A percentile compares a stretch with the other conserved stretches of the same genome.
Conservation (phyloP, 2,329 filamentous ascomycete species). For the Colletotrichum camelliae region DNA sequence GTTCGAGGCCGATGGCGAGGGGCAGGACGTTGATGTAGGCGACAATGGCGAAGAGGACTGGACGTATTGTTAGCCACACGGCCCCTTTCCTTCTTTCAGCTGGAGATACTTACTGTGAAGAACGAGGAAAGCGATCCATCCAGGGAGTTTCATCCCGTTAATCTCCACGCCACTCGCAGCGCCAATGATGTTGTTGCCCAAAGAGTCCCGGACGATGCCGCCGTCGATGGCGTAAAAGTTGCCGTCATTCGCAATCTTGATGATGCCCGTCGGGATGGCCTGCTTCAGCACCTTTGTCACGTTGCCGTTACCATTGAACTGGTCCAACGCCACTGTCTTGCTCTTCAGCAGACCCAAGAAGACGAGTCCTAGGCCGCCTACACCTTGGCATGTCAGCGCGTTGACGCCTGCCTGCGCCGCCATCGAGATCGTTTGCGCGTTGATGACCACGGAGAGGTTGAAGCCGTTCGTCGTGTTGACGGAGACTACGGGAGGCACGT, state of each 20-base stretch:
- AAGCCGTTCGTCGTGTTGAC: slow-evolving; percentile 19
- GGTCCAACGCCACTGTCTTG: slow-evolving; percentile 24
- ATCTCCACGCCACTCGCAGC: slow-evolving; percentile 26
- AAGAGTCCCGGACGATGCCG: slow-evolving; percentile 21
- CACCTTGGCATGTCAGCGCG: slow-evolving; percentile 34
- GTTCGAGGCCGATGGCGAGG: slow-evolving; percentile 30
- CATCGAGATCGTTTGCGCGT: slow-evolving; percentile 32
- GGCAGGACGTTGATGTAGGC: slow-evolving; percentile 31
- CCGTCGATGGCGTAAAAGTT: slow-evolving; percentile 33
- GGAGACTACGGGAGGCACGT: slow-evolving; percentile 5
- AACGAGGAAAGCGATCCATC: slow-evolving; percentile 25
- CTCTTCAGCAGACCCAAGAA: slow-evolving; percentile 28
- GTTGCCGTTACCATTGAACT: neutral
- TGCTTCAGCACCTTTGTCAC: slow-evolving; percentile 22
- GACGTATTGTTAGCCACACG: neutral
- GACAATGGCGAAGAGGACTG: slow-evolving; percentile 30
- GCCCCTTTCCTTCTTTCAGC: neutral
- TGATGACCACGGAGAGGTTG: slow-evolving; percentile 33
- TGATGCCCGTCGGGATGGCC: slow-evolving; percentile 29
- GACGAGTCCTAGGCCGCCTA: slow-evolving; percentile 35
- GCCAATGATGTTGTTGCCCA: slow-evolving; percentile 19
- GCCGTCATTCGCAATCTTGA: slow-evolving; percentile 30
- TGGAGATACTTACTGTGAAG: slow-evolving; percentile 27
- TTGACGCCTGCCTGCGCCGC: slow-evolving; percentile 33
- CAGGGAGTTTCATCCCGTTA: slow-evolving; percentile 20